These are phyloP conservation scores for Suillus weaverae DNA, from an alignment of 768 basidiomycete genomes.

Conservation along the genomic window DNA sequence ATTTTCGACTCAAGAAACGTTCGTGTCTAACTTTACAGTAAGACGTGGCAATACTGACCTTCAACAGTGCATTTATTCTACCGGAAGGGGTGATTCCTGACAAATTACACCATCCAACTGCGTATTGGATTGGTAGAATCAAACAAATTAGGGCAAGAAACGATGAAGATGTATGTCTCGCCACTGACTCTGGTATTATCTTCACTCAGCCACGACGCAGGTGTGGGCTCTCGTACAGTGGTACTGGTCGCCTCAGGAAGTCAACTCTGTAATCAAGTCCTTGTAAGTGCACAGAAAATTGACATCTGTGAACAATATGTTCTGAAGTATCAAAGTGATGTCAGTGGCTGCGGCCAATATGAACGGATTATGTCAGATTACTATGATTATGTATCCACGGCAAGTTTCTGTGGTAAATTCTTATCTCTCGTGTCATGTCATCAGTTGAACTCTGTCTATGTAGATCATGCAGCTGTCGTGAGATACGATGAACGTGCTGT, in stretches of 20 bases:
- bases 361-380: constrained; percentile 54
- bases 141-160: constrained; percentile 40
- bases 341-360: constrained; percentile 39
- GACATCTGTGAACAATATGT: background rate
- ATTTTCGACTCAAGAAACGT: constrained; percentile 40
- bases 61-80: constrained; percentile 42
- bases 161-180: constrained; percentile 30
- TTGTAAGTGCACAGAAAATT: constrained; percentile 40
- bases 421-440: background rate
- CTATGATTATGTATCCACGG: constrained; percentile 45
- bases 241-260: constrained; percentile 55
- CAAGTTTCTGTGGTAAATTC: constrained; percentile 46
- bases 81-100: constrained; percentile 34
- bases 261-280: constrained; percentile 41
- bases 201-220: constrained; percentile 24
- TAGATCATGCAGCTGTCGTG: constrained; percentile 38
- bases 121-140: constrained; percentile 55
- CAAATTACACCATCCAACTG: constrained; percentile 28
- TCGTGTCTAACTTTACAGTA: constrained; percentile 15
- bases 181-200: background rate
- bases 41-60: background rate
- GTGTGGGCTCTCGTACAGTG: constrained; percentile 57
- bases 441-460: constrained; percentile 17
- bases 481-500: constrained; percentile 40
- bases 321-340: constrained; percentile 33